Evolutionary conservation across 306 rosid species (phyloP).

Genomic region (Datisca glomerata): DNA sequence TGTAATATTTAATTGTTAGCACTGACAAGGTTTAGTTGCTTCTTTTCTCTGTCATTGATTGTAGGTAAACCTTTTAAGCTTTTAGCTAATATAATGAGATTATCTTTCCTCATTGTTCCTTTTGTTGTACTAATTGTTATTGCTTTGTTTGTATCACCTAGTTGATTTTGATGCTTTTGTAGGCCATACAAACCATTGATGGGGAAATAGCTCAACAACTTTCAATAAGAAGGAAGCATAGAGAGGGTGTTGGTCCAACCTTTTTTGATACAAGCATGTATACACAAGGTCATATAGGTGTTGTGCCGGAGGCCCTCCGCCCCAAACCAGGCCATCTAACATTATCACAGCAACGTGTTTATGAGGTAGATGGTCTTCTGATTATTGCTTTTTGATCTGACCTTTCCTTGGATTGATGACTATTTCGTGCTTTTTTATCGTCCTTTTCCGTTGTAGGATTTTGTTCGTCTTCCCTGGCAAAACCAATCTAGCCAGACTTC

Average conservation of each 20-base stretch:
- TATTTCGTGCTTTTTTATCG: conserved; percentile 3
- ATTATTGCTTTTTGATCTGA: conserved; percentile 1
- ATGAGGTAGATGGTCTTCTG: conserved; percentile 49
- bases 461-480: conserved; percentile 98
- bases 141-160: background rate
- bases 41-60: too few species aligned
- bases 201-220: conserved; percentile 82
- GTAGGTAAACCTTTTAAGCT: too few species aligned
- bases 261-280: conserved; percentile 75
- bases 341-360: conserved; percentile 82
- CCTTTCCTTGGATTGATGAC: conserved; percentile 4
- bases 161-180: conserved; percentile 11
- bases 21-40: too few species aligned
- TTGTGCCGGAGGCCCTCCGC: conserved; percentile 88
- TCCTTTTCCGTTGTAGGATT: conserved; percentile 43
- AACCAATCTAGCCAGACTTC: conserved; percentile 70
- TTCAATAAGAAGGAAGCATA: conserved; percentile 76
- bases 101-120: background rate
- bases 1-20: too few species aligned
- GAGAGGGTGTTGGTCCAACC: conserved; percentile 69
- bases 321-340: conserved; percentile 96
- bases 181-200: conserved; percentile 85
- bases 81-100: too few species aligned
- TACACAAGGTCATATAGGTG: conserved; percentile 77
- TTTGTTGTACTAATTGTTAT: background rate